Evolutionary conservation across 177 flowering plant species (phyloP).

Genomic region (Vitis hybrid): DNA sequence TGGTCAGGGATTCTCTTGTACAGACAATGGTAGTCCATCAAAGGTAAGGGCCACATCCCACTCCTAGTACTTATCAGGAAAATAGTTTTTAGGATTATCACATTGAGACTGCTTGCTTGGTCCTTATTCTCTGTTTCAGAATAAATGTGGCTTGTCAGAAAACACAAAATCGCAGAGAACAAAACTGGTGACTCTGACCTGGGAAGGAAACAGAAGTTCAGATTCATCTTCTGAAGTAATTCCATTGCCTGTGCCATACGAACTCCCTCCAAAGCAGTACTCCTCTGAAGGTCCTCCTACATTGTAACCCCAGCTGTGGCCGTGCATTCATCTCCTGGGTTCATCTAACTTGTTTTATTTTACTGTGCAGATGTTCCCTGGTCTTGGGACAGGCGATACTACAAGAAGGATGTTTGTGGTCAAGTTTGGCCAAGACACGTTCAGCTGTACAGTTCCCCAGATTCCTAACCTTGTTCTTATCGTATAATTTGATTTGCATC

Average conservation of each 20-base stretch:
- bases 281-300: slow-evolving; percentile 60
- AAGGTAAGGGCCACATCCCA: slow-evolving; percentile 36
- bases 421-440: slow-evolving; percentile 75
- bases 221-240: slow-evolving; percentile 46
- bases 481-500: background rate
- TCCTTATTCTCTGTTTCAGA: slow-evolving; percentile 30
- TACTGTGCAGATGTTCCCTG: slow-evolving; percentile 80
- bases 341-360: background rate
- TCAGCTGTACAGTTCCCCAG: slow-evolving; percentile 37
- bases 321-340: background rate
- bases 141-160: slow-evolving; percentile 16
- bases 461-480: background rate
- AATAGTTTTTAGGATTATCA: background rate
- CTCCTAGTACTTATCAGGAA: background rate
- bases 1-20: slow-evolving; percentile 67
- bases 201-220: slow-evolving; percentile 35
- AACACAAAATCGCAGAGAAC: slow-evolving; percentile 29
- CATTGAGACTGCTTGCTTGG: too few species aligned
- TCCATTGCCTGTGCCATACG: slow-evolving; percentile 78
- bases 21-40: slow-evolving; percentile 27
- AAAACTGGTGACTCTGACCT: slow-evolving; percentile 62
- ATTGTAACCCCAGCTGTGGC: too few species aligned
- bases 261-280: slow-evolving; percentile 84
- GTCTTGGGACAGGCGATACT: slow-evolving; percentile 89
- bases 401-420: slow-evolving; percentile 82